These are phyloP conservation scores for Podila clonocystis DNA, from an alignment of 192 early-diverging fungal genomes.

Conservation along the genomic window DNA sequence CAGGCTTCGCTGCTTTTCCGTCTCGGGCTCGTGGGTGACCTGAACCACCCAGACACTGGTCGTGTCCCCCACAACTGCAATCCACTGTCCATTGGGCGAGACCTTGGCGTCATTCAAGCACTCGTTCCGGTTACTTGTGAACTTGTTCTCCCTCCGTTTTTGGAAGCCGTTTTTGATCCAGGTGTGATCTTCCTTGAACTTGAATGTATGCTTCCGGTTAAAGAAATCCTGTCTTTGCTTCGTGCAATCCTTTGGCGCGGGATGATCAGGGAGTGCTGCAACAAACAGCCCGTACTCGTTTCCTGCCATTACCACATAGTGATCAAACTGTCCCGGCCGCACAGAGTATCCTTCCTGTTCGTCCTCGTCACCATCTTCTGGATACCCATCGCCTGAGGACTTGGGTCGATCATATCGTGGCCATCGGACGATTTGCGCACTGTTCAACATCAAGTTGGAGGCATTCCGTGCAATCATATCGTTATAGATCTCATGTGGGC, in stretches of 20 bases:
- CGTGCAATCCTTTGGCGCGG: neutral
- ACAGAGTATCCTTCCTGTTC: conserved; percentile 28
- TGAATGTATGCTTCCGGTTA: conserved; percentile 12
- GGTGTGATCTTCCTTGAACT: conserved; percentile 25
- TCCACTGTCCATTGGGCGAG: conserved; percentile 57
- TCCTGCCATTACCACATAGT: conserved; percentile 33
- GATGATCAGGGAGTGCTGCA: conserved; percentile 32
- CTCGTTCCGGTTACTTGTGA: neutral
- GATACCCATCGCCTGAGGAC: neutral
- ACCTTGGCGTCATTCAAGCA: conserved; percentile 58
- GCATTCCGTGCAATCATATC: neutral
- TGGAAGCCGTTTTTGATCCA: conserved; percentile 42
- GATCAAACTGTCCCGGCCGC: conserved; percentile 37
- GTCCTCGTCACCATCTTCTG: conserved; percentile 5
- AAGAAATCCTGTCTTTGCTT: neutral
- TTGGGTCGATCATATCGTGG: conserved; percentile 12
- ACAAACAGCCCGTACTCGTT: conserved; percentile 33
- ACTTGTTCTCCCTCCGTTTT: neutral
- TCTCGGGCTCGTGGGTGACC: conserved; percentile 33
- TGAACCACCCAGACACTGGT: conserved; percentile 42
- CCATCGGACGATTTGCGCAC: conserved; percentile 41
- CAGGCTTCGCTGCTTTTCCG: conserved; percentile 17
- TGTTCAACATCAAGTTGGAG: conserved; percentile 18
- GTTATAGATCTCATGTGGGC: conserved; percentile 15
- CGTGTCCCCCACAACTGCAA: conserved; percentile 59